Conservation (phyloP, 495 filamentous ascomycete genomes). For the Hypoxylon subgilvum region DNA sequence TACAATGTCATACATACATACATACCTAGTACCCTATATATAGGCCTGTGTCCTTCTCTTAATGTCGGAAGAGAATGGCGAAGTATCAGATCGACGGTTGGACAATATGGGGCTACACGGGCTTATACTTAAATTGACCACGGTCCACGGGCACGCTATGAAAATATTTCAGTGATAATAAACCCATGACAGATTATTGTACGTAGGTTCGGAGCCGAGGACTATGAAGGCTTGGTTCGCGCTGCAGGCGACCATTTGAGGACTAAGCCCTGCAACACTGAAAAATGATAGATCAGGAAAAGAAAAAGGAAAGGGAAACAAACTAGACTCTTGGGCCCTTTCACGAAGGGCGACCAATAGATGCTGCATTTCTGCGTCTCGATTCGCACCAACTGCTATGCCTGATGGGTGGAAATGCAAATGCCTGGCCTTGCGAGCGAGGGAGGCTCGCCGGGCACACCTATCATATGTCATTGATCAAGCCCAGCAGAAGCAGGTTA, state of each 20-base stretch:
- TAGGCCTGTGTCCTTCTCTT: too few species aligned
- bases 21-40: too few species aligned
- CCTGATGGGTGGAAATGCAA: neutral
- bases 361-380: neutral
- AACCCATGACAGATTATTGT: conserved; percentile 5
- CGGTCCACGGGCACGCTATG: too few species aligned
- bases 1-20: too few species aligned
- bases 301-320: conserved; percentile 1
- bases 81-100: too few species aligned
- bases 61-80: too few species aligned
- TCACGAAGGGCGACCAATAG: neutral
- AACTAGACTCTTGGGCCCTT: neutral
- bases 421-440: neutral
- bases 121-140: too few species aligned
- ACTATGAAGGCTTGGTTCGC: conserved; percentile 28
- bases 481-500: conserved; percentile 20
- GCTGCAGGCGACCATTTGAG: conserved; percentile 33
- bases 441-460: neutral
- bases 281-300: conserved; percentile 35
- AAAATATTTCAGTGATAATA: conserved; percentile 15
- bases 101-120: too few species aligned
- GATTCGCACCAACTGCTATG: conserved; percentile 6
- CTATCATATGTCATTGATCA: conserved; percentile 16
- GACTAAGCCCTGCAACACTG: conserved; percentile 20
- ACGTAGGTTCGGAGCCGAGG: conserved; percentile 33